Evolutionary conservation across 345 rosid genomes (phyloP).

Genomic region (Gossypium anomalum): DNA sequence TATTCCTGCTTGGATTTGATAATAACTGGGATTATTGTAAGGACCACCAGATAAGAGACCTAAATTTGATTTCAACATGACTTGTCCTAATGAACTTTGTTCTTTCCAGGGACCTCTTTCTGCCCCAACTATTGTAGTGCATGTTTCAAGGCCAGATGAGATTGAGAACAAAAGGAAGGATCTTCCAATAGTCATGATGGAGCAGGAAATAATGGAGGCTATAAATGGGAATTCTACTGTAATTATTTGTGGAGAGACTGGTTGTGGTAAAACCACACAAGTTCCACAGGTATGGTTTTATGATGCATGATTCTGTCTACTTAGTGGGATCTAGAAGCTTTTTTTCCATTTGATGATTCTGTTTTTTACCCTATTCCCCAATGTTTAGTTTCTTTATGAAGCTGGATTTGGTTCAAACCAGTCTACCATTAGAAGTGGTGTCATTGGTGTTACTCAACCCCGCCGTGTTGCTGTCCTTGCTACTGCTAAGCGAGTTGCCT

Average conservation of each 20-base stretch:
- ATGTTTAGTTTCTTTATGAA: constrained; percentile 79
- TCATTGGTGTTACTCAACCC: constrained; percentile 92
- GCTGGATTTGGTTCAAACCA: constrained; percentile 79
- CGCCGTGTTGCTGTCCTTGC: constrained; percentile 96
- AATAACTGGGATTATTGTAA: constrained; percentile 18
- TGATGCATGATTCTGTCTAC: neutral
- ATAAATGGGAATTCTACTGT: constrained; percentile 55
- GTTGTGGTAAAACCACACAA: constrained; percentile 97
- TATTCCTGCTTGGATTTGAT: no score
- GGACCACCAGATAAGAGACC: constrained; percentile 26
- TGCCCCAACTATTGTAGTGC: constrained; percentile 59
- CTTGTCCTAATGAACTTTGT: constrained; percentile 22
- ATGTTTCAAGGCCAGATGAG: constrained; percentile 65
- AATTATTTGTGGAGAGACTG: constrained; percentile 87
- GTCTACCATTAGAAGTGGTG: constrained; percentile 48
- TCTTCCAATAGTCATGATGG: constrained; percentile 97
- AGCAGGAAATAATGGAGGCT: constrained; percentile 97
- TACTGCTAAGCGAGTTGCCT: constrained; percentile 87
- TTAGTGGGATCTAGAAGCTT: neutral
- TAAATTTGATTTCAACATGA: constrained; percentile 11
- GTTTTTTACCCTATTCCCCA: constrained; percentile 7
- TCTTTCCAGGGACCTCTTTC: constrained; percentile 30
- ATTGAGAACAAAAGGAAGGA: constrained; percentile 68
- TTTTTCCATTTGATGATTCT: neutral
- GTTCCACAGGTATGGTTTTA: constrained; percentile 73